Conservation (phyloP, 345 rosid species). For the Gossypium sturtianum region DNA sequence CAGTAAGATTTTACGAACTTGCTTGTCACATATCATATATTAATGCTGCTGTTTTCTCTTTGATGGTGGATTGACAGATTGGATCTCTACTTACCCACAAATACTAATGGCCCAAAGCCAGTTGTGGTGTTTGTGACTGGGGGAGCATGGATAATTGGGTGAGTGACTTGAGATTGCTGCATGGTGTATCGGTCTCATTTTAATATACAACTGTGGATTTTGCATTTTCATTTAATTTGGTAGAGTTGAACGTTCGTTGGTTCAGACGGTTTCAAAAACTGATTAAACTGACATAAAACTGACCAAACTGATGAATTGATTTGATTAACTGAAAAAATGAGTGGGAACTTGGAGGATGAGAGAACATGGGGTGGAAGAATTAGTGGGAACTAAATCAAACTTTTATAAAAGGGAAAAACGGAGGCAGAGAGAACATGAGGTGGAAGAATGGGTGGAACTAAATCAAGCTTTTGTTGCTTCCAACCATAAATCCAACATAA, state of each 20-base stretch:
- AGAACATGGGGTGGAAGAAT: not conserved
- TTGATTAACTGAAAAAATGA: no score
- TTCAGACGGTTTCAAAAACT: no score
- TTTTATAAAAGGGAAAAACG: no score
- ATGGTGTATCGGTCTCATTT: not conserved
- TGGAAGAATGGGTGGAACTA: no score
- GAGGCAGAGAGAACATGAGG: no score
- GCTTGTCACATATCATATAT: not conserved
- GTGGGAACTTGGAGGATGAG: not conserved
- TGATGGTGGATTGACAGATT: constrained; percentile 39
- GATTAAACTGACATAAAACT: no score
- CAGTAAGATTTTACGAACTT: not conserved
- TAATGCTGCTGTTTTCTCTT: not conserved
- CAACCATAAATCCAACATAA: not conserved
- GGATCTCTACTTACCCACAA: constrained; percentile 77
- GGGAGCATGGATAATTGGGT: constrained; percentile 99
- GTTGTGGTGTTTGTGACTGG: constrained; percentile 94
- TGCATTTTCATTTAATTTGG: no score
- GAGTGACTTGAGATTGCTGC: constrained; percentile 22
- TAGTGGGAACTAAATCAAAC: not conserved
- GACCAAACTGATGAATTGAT: no score
- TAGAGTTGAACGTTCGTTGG: no score
- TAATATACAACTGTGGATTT: not conserved
- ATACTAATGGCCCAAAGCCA: constrained; percentile 60
- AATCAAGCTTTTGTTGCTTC: not conserved